Percentiles rank a stretch among this genome's conserved stretches.
phyloP scores from a whole-genome alignment of 208 protist genomes.

The Crithidia thermophila region DNA sequence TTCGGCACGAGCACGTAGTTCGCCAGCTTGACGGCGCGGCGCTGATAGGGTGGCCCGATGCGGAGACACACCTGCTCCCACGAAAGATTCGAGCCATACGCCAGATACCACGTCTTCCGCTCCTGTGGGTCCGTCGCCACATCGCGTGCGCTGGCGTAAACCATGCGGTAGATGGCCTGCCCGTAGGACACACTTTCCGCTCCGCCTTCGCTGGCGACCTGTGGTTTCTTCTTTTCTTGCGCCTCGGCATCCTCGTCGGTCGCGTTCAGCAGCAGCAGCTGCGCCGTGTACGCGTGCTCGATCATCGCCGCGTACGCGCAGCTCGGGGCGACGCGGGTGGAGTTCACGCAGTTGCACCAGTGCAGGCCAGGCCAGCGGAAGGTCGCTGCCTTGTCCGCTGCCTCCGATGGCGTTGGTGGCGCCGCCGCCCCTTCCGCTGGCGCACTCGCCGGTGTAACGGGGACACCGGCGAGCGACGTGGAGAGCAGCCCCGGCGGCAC shows the following conservation, averaged over 20 bases:
- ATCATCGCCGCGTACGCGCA: constrained; percentile 19
- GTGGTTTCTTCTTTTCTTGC: background rate
- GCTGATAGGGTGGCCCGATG: constrained; percentile 57
- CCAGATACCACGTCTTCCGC: constrained; percentile 44
- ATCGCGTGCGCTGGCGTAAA: constrained; percentile 17
- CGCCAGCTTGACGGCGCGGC: constrained; percentile 39
- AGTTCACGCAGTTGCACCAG: constrained; percentile 58
- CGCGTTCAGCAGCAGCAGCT: constrained; percentile 5
- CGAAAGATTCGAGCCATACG: constrained; percentile 59
- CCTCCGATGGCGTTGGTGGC: background rate
- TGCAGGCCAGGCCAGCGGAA: constrained; percentile 43
- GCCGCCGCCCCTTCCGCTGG: background rate
- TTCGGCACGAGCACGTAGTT: constrained; percentile 50
- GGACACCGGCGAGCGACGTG: background rate
- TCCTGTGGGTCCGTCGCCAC: constrained; percentile 26
- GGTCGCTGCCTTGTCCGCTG: background rate
- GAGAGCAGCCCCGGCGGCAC: constrained; percentile 16
- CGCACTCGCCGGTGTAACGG: background rate
- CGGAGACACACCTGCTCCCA: constrained; percentile 66
- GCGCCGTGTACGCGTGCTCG: constrained; percentile 15
- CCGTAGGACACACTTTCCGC: constrained; percentile 20
- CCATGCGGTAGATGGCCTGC: constrained; percentile 14
- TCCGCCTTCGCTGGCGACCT: no score
- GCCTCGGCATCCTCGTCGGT: constrained; percentile 7
- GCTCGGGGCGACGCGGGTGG: constrained; percentile 31